These are phyloP conservation scores for Teunomyces lycoperdinae DNA, from an alignment of 805 yeast species.

Conservation along the genomic window DNA sequence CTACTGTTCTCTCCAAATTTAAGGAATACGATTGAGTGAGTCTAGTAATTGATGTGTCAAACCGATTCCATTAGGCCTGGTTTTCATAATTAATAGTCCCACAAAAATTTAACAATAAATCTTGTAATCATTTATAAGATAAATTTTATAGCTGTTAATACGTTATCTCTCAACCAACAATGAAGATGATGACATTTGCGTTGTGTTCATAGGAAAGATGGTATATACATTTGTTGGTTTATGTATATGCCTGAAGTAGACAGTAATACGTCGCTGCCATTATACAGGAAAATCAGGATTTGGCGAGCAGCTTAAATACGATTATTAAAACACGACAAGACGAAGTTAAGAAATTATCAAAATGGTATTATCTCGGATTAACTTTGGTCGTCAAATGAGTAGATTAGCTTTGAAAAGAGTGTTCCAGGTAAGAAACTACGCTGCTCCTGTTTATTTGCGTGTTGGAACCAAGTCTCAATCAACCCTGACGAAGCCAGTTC, in stretches of 20 bases:
- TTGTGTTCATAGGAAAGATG: no score
- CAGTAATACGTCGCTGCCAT: neutral
- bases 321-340: neutral
- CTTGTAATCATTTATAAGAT: no score
- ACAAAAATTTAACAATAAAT: no score
- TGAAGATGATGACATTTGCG: no score
- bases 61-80: no score
- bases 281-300: neutral
- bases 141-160: no score
- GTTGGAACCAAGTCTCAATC: conserved; percentile 5
- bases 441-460: conserved; percentile 10
- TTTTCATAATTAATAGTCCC: no score
- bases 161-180: no score
- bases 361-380: neutral
- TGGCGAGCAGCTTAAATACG: neutral
- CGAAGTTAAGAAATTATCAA: neutral
- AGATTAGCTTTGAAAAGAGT: neutral
- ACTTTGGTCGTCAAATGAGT: neutral
- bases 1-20: no score
- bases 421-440: conserved; percentile 1
- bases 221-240: neutral
- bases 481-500: neutral
- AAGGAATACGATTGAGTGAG: no score
- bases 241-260: neutral
- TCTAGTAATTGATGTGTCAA: no score